phyloP scores from a whole-genome alignment of 2,329 filamentous ascomycete species.

The Grosmannia clavigera region DNA sequence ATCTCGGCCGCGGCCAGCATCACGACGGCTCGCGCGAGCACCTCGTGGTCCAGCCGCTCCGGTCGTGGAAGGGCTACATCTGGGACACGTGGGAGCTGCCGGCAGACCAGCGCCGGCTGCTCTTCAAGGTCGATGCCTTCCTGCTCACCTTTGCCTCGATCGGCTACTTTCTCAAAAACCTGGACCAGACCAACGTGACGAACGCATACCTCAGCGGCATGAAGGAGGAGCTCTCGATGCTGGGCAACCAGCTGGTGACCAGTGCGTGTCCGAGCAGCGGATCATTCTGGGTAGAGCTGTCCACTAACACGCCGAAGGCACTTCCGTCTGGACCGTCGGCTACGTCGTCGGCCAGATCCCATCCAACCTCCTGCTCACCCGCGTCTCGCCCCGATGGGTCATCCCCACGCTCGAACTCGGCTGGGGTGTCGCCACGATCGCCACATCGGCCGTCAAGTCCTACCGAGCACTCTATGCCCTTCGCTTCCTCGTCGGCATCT shows the following conservation, averaged over 20 bases:
- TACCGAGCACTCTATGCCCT: constrained; percentile 28
- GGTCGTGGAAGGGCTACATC: constrained; percentile 24
- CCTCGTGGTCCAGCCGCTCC: neutral
- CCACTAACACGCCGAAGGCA: constrained; percentile 6
- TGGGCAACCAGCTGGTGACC: constrained; percentile 26
- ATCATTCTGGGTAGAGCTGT: too few species aligned
- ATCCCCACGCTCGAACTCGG: constrained; percentile 19
- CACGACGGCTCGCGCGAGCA: neutral
- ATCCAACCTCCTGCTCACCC: constrained; percentile 13
- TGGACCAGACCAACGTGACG: constrained; percentile 26
- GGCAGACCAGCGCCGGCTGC: constrained; percentile 18
- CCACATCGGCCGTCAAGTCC: constrained; percentile 13
- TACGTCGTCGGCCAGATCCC: constrained; percentile 17
- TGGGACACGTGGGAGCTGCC: constrained; percentile 25
- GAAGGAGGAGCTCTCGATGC: constrained; percentile 31
- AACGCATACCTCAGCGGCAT: constrained; percentile 38
- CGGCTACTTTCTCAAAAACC: constrained; percentile 22
- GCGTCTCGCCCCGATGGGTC: constrained; percentile 19
- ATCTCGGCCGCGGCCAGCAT: neutral
- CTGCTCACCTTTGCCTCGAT: constrained; percentile 22
- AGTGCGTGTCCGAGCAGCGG: neutral
- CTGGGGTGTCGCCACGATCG: constrained; percentile 17
- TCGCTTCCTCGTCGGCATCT: constrained; percentile 40
- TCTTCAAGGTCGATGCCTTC: constrained; percentile 23
- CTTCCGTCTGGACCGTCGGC: constrained; percentile 20